Conservation (phyloP, 2,329 filamentous ascomycete genomes). For the Reticulascus tulasneorum region DNA sequence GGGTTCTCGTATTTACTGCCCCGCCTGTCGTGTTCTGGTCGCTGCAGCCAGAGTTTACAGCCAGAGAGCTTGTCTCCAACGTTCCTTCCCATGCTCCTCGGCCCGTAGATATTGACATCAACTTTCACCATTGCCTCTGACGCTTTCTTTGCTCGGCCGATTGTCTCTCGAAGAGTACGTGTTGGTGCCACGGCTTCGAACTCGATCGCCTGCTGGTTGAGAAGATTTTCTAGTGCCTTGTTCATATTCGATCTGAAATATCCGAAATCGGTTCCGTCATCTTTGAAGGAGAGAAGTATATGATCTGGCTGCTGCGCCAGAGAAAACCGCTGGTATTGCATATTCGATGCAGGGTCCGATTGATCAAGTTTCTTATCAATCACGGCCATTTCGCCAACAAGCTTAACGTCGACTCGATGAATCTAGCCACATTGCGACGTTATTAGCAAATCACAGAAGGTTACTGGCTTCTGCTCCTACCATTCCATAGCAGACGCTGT, state of each 20-base stretch:
- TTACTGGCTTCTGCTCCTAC: too few relatives aligned
- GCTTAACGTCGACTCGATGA: constrained; percentile 19
- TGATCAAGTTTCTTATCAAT: constrained; percentile 14
- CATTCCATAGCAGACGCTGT: constrained; percentile 23
- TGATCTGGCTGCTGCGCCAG: constrained; percentile 15
- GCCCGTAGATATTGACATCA: constrained; percentile 34
- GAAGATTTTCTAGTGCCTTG: constrained; percentile 14
- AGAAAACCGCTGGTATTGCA: constrained; percentile 16
- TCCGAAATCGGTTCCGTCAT: constrained; percentile 19
- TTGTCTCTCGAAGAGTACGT: constrained; percentile 17
- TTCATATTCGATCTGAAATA: constrained; percentile 16
- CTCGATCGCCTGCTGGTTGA: constrained; percentile 10
- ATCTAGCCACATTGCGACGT: constrained; percentile 14
- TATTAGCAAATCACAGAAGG: neutral
- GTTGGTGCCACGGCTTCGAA: constrained; percentile 19
- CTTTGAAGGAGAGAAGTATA: constrained; percentile 17
- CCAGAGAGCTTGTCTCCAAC: constrained; percentile 25
- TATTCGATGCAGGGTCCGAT: constrained; percentile 1
- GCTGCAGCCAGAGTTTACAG: constrained; percentile 29
- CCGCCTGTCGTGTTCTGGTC: constrained; percentile 19
- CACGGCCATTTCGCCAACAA: constrained; percentile 18
- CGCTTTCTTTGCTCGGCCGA: constrained; percentile 20
- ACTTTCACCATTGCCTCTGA: constrained; percentile 24
- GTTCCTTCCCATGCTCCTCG: constrained; percentile 5
- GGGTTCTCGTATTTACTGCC: constrained; percentile 25